Evolutionary conservation across 176 grass and related monocot genomes (phyloP), one percentile per base, ranked within the genome.

Genomic region (Raddia distichophylla): DNA sequence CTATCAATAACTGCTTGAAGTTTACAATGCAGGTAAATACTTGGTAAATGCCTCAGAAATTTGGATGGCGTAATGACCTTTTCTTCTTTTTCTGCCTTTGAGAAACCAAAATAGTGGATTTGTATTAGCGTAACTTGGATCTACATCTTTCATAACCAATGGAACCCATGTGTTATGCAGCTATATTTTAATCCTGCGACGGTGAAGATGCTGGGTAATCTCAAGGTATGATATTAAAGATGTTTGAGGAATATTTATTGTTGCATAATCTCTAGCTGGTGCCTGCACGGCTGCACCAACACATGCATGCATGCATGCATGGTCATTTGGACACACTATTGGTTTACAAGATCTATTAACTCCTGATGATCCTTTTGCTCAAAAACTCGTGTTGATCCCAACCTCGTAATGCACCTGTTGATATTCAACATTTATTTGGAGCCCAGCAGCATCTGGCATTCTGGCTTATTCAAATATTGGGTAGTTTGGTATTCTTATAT

Each of bases 101-200:
- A 64, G 42, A 19, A 76, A 46, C 8, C 17, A 77, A 77, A 82
- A 37, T 53, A 80, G 54, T 67, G 54, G 61, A 61, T 46, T 69
- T 79, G 52, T 68, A 63, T 64, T 68, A 48, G 49, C 67, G 13
- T 78, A 83, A 65, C 50, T 65, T 79, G 9, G 68, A 66, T 67
- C 44, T 86, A 19, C 46, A 86, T 75, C 43, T 80, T 62, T 67
- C 76, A 74, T 97, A 68, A 91, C 68, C 71, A 62, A 62, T 65
- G 81, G n/a, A 16, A 84, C 62, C 10, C 80, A 50, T 75, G 71
- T 63, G 59, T 80, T 87, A 5, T 94, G 88, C 90, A 98, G 95
- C 88, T 98, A 64, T 94, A 98, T 73, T 98, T 98, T 87, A 98
- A 98, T 87, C 95, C 95, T 14, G 92, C 95, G 27, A 98, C 92